Base-by-base conservation (phyloP, 495 filamentous ascomycete species). In the Trichoderma virens region DNA sequence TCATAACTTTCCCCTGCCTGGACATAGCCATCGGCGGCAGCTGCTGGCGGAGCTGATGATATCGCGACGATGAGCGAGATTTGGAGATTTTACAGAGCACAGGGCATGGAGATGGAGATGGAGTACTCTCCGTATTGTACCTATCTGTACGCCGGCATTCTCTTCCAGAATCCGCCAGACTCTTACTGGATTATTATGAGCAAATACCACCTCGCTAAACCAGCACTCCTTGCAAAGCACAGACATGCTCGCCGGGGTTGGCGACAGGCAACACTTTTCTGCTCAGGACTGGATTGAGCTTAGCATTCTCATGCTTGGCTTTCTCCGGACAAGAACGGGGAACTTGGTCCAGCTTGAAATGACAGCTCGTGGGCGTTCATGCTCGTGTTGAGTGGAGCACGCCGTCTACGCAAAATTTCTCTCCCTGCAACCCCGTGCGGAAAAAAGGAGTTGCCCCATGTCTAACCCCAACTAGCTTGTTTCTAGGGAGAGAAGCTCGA, bases 371-470 rank as follows among this genome's bases (percentile, higher is more conserved):
- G 51, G 51, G 25, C 27, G 25, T 56, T 56, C 51, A 56, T 56
- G 51, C 51, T 56, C 51, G 51, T 56, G 23, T 56, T 28, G 20
- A 56, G 51, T 56, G 51, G 51, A 56, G 51, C 23, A 28, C 11
- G 20, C 18, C 25, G 51, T 14, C 16, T 56, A 56, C 18, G 51
- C 51, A 56, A 56, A 56, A 56, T 30, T 31, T 56, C 51, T 56
- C 23, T 31, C 51, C 51, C 51, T 56, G 51, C 25, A 56, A 28
- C 51, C 51, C 51, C 51, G 25, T 56, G 51, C 51, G 51, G 25
- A 56, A 56, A 30, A 56, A 56, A 56, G 16, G 51, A 18, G 16
- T 8, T 27, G 25, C 51, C 16, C 51, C 51, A 28, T 56, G 51
- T 31, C 51, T 30, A 30, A 56, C 14, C 27, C 23, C 16, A 28